phyloP scores from a whole-genome alignment of 768 basidiomycete genomes.

The Tulasnella sp. region DNA sequence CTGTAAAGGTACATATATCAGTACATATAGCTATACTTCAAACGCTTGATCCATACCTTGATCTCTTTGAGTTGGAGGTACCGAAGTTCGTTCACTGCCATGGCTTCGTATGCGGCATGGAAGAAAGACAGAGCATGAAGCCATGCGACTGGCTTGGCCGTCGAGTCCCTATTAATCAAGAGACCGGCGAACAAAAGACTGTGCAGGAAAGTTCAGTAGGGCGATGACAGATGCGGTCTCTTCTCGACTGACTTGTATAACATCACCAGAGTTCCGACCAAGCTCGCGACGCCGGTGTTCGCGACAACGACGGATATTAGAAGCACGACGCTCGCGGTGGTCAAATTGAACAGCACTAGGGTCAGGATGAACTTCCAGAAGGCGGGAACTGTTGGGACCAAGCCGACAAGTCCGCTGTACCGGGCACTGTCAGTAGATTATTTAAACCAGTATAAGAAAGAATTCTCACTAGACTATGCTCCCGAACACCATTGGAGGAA shows the following conservation, averaged over 20 bases:
- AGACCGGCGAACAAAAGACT: slow-evolving; percentile 93
- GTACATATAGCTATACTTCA: background rate
- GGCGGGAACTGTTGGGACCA: slow-evolving; percentile 76
- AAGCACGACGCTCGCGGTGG: slow-evolving; percentile 85
- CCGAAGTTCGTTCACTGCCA: slow-evolving; percentile 91
- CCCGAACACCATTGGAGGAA: slow-evolving; percentile 91
- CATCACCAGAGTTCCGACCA: slow-evolving; percentile 94
- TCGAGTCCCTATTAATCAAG: slow-evolving; percentile 85
- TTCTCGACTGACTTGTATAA: slow-evolving; percentile 76
- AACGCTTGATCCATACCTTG: slow-evolving; percentile 39
- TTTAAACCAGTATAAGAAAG: background rate
- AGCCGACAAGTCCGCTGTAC: slow-evolving; percentile 67
- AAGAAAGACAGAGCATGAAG: slow-evolving; percentile 91
- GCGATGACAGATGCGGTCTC: background rate
- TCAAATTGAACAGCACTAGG: slow-evolving; percentile 91
- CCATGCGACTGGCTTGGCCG: slow-evolving; percentile 64
- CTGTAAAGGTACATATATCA: slow-evolving; percentile 31
- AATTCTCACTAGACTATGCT: slow-evolving; percentile 64
- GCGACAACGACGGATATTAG: slow-evolving; percentile 83
- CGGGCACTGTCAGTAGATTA: background rate
- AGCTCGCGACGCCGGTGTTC: slow-evolving; percentile 77
- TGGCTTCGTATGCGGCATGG: slow-evolving; percentile 95
- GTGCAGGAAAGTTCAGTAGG: background rate
- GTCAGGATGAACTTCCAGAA: slow-evolving; percentile 99
- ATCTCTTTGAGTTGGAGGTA: slow-evolving; percentile 88